Evolutionary conservation across 257 asterid genomes (phyloP), one percentile per base, ranked within the genome.

Genomic region (Scutellaria barbata): DNA sequence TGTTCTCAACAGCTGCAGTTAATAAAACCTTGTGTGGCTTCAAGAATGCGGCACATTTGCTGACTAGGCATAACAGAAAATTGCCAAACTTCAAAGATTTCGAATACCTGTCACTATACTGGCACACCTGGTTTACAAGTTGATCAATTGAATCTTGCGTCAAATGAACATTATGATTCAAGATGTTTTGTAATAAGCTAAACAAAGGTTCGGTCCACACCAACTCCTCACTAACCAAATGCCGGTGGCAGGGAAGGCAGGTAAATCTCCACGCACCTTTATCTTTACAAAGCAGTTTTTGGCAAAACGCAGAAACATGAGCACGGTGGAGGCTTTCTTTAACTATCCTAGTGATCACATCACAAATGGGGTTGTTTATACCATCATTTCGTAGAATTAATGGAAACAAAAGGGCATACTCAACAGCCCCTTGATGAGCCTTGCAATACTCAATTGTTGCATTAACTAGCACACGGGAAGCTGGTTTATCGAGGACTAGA

Each of bases 171-270:
- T 71, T 72, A 42, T 71, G 79, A 55, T 81, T 80, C 76, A 79
- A 64, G 40, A 81, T 63, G 59, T 70, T 81, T 43, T 76, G 79
- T 75, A 78, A 80, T 54, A 89, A 78, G 83, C 80, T 70, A 69
- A 87, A 87, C 71, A 92, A 71, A 40, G 92, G 75, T 41, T 91
- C 97, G 1, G 91, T 83, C 88, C 94, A 86, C 72, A 82, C 86
- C 69, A 87, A 18, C 6, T 68, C 76, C 42, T 78, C 79, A 8
- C 79, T 10, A 45, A 80, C 48, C 76, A 80, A 48, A 67, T 43
- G 55, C 66, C 72, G 64, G 61, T 87, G 89, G 79, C 86, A 78
- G 60, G 90, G 94, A 74, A 84, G 95, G 83, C 87, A 86, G 17
- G 82, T 57, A 55, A 86, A 76, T 58, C 78, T 82, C 82, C 41